These are phyloP conservation scores for Talaromyces islandicus DNA, from an alignment of 2,329 filamentous ascomycete genomes.

Conservation along the genomic window DNA sequence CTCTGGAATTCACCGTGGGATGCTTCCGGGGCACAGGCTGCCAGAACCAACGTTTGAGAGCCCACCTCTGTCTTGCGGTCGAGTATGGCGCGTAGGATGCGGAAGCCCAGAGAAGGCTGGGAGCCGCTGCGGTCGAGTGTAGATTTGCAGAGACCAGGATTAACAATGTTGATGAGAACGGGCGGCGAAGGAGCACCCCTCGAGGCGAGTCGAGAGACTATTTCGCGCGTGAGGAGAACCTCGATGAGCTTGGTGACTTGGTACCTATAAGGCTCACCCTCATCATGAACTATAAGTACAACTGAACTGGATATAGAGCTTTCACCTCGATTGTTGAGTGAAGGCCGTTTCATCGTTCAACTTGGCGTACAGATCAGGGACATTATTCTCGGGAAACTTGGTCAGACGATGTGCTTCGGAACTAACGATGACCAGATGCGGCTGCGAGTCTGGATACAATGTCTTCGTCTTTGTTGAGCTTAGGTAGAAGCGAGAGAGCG, in stretches of 20 bases:
- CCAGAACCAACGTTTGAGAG: neutral
- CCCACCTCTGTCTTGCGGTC: conserved; percentile 2
- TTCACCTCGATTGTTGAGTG: conserved; percentile 28
- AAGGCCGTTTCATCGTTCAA: conserved; percentile 32
- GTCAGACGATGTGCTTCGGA: conserved; percentile 25
- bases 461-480: conserved; percentile 40
- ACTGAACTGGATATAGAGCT: conserved; percentile 20
- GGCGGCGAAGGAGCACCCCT: neutral
- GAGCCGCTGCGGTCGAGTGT: neutral
- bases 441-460: conserved; percentile 22
- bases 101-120: neutral
- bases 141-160: neutral
- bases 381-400: conserved; percentile 41
- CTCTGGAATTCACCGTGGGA: conserved; percentile 3
- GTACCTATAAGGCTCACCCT: conserved; percentile 33
- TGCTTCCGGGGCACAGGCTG: neutral
- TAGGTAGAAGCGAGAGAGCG: conserved; percentile 45
- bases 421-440: conserved; percentile 19
- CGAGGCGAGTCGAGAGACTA: conserved; percentile 21
- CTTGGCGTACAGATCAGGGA: conserved; percentile 32
- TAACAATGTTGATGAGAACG: conserved; percentile 1
- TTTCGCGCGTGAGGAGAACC: conserved; percentile 38
- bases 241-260: conserved; percentile 44
- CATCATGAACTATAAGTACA: neutral
- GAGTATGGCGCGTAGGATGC: neutral